phyloP scores from a whole-genome alignment of 2,329 filamentous ascomycete genomes.

The Hypoxylon sp. region DNA sequence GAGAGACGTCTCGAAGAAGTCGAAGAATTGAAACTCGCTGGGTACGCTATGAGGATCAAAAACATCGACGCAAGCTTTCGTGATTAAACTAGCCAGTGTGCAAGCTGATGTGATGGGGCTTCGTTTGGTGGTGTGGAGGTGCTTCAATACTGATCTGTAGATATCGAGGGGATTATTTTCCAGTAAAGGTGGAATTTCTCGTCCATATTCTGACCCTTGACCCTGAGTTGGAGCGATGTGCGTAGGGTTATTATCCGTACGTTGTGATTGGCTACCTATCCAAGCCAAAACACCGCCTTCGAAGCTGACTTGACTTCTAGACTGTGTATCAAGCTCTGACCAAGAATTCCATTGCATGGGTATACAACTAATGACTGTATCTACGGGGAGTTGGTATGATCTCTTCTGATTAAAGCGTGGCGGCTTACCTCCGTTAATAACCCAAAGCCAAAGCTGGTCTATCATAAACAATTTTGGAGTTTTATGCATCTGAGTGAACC shows the following conservation, averaged over 20 bases:
- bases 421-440: slow-evolving; percentile 4
- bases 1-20: slow-evolving; percentile 6
- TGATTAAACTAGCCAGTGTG: background rate
- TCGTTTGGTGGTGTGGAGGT: background rate
- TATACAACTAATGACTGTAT: slow-evolving; percentile 5
- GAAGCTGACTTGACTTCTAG: background rate
- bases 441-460: slow-evolving; percentile 14
- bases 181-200: background rate
- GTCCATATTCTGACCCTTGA: background rate
- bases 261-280: background rate
- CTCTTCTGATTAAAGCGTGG: background rate
- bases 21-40: slow-evolving; percentile 10
- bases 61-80: background rate
- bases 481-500: background rate
- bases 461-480: slow-evolving; percentile 6
- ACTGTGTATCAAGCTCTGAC: background rate
- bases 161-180: slow-evolving; percentile 8
- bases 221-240: background rate
- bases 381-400: background rate
- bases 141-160: background rate
- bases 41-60: slow-evolving; percentile 6
- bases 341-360: slow-evolving; percentile 6
- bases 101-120: background rate
- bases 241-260: background rate
- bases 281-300: background rate